Conservation (phyloP, 2,329 filamentous ascomycete genomes). For the Ophiocordyceps sinensis region DNA sequence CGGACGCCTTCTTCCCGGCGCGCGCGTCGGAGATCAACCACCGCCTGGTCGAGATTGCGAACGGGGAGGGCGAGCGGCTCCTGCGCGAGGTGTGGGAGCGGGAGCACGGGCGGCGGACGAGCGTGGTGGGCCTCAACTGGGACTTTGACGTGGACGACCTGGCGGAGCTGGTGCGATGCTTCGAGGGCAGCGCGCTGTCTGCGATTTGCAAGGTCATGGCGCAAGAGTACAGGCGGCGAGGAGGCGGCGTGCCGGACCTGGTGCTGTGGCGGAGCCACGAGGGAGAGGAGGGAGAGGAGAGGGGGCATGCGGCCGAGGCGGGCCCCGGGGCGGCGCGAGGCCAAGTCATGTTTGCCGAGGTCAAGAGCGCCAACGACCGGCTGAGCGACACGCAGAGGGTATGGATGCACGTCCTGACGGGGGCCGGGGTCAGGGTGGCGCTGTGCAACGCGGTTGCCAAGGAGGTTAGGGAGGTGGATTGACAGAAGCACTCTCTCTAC, state of each 20-base stretch:
- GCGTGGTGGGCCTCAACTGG: constrained; percentile 88
- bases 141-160: constrained; percentile 68
- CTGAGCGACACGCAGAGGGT: constrained; percentile 90
- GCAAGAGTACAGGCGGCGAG: constrained; percentile 80
- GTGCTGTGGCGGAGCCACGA: constrained; percentile 58
- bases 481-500: background rate
- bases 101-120: constrained; percentile 59
- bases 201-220: constrained; percentile 86
- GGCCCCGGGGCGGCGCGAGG: constrained; percentile 21
- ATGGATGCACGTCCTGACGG: constrained; percentile 88
- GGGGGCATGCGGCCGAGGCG: constrained; percentile 5
- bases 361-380: constrained; percentile 79
- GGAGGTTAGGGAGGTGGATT: constrained; percentile 31
- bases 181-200: constrained; percentile 65
- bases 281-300: background rate
- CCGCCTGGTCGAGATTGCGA: constrained; percentile 72
- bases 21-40: constrained; percentile 83
- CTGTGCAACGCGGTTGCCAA: constrained; percentile 52
- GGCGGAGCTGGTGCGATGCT: constrained; percentile 63
- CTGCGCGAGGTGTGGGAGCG: constrained; percentile 53
- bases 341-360: constrained; percentile 64
- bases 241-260: constrained; percentile 81
- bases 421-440: constrained; percentile 74
- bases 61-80: constrained; percentile 57
- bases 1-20: constrained; percentile 78